A percentile compares a stretch with the other conserved stretches of the same genome.
These are phyloP conservation scores for Tarenaya hassleriana DNA, from an alignment of 345 rosid genomes.

Conservation along the genomic window DNA sequence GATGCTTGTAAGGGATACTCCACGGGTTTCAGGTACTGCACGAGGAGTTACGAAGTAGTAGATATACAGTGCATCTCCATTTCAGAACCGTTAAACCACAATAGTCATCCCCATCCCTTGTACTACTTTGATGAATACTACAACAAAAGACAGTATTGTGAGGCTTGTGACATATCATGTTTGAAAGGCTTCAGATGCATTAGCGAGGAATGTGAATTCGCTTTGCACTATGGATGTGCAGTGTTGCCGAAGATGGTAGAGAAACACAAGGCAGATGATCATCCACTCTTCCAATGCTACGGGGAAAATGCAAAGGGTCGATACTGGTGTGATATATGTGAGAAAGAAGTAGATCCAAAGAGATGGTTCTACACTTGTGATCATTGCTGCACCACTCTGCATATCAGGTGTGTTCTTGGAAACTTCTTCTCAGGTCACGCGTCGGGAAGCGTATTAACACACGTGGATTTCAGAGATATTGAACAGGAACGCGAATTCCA, in stretches of 20 bases:
- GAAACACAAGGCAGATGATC: slow-evolving; percentile 15
- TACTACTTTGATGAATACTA: not conserved
- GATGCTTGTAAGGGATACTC: not conserved
- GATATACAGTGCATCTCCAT: slow-evolving; percentile 5
- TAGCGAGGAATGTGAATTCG: slow-evolving; percentile 12
- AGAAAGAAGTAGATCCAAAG: too few relatives aligned
- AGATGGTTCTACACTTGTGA: not conserved
- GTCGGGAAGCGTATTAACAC: not conserved
- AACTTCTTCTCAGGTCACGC: not conserved
- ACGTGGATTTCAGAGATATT: too few relatives aligned
- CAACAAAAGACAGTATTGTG: not conserved
- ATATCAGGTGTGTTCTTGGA: slow-evolving; percentile 10
- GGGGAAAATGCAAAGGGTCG: slow-evolving; percentile 8
- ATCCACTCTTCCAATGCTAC: slow-evolving; percentile 7
- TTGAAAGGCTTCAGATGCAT: not conserved
- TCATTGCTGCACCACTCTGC: slow-evolving; percentile 4
- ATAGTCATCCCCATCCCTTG: slow-evolving; percentile 16
- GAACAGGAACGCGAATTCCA: too few relatives aligned
- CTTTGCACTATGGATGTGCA: slow-evolving; percentile 1
- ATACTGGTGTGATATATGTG: slow-evolving; percentile 22
- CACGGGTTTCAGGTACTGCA: slow-evolving; percentile 5
- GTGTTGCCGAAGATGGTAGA: slow-evolving; percentile 14
- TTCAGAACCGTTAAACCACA: slow-evolving; percentile 19
- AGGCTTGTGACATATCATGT: not conserved
- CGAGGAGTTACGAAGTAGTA: too few relatives aligned